Evolutionary conservation across 1,284 basidiomycete species (phyloP).

Genomic region (Tetrapyrgos nigripes): DNA sequence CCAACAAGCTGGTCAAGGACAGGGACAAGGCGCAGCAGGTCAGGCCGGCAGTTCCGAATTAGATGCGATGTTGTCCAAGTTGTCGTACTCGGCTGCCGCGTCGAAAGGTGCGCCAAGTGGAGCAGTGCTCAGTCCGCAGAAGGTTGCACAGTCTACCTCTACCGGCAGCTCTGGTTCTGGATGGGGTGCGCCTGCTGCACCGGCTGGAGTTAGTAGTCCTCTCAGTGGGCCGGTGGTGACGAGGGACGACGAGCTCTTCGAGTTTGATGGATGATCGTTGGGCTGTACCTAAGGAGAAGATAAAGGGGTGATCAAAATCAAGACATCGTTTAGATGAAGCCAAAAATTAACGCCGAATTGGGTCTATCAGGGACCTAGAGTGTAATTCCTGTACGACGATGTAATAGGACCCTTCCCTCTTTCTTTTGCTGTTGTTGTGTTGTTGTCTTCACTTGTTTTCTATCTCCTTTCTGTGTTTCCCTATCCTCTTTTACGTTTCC

Average conservation of each 20-base stretch:
- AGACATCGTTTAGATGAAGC: no score
- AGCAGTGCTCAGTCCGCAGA: neutral
- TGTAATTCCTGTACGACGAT: no score
- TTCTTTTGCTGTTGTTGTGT: no score
- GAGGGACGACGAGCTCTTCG: neutral
- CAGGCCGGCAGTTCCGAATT: constrained; percentile 22
- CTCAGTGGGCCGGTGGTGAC: neutral
- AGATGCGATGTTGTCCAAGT: constrained; percentile 55
- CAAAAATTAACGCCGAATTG: no score
- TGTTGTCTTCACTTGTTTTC: no score
- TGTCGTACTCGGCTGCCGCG: constrained; percentile 54
- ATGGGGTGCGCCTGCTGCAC: neutral
- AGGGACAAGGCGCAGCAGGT: neutral
- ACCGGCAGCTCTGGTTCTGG: neutral
- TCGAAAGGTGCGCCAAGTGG: constrained; percentile 15
- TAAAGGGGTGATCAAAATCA: no score
- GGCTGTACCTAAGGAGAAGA: no score
- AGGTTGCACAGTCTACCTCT: neutral
- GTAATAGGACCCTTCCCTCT: no score
- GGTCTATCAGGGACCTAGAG: no score
- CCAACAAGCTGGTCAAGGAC: neutral
- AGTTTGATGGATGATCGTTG: neutral
- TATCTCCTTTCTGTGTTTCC: no score
- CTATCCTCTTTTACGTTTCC: no score
- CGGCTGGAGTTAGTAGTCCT: neutral